These are phyloP conservation scores for Microthlaspi erraticum DNA, from an alignment of 345 rosid species.

Conservation along the genomic window DNA sequence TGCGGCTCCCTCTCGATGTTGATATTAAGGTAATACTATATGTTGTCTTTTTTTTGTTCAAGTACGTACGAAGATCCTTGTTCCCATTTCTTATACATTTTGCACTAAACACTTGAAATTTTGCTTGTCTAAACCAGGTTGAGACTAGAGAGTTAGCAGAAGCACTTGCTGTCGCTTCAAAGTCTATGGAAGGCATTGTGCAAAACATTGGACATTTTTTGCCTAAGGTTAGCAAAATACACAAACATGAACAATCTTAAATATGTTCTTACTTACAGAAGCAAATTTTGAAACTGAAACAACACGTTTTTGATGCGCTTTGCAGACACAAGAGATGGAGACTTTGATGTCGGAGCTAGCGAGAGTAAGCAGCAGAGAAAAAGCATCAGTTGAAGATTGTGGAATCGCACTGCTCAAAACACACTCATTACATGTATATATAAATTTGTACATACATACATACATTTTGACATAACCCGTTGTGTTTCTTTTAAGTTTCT, in stretches of 20 bases:
- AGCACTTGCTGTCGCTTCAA: slow-evolving; percentile 59
- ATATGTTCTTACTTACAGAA: not conserved
- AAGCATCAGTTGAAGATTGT: slow-evolving; percentile 66
- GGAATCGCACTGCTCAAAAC: slow-evolving; percentile 57
- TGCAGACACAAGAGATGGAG: slow-evolving; percentile 79
- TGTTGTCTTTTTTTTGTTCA: not conserved
- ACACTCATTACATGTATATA: slow-evolving; percentile 64
- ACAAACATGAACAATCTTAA: not conserved
- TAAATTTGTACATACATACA: not conserved
- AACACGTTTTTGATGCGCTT: slow-evolving; percentile 5
- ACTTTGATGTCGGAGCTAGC: slow-evolving; percentile 70
- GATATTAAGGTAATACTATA: slow-evolving; percentile 65
- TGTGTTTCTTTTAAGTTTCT: slow-evolving; percentile 6
- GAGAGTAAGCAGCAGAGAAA: slow-evolving; percentile 65
- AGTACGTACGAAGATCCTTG: not conserved
- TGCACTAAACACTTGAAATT: not conserved
- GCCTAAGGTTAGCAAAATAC: slow-evolving; percentile 57
- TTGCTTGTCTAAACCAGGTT: slow-evolving; percentile 49
- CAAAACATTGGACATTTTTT: slow-evolving; percentile 52
- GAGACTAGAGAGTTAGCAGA: slow-evolving; percentile 66
- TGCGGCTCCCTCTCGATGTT: slow-evolving; percentile 66
- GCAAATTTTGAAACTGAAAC: not conserved
- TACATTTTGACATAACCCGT: not conserved
- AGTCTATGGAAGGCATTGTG: slow-evolving; percentile 63
- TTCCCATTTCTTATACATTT: not conserved